Base-by-base conservation (phyloP, 805 yeast species). In the Candida endomychidarum region DNA sequence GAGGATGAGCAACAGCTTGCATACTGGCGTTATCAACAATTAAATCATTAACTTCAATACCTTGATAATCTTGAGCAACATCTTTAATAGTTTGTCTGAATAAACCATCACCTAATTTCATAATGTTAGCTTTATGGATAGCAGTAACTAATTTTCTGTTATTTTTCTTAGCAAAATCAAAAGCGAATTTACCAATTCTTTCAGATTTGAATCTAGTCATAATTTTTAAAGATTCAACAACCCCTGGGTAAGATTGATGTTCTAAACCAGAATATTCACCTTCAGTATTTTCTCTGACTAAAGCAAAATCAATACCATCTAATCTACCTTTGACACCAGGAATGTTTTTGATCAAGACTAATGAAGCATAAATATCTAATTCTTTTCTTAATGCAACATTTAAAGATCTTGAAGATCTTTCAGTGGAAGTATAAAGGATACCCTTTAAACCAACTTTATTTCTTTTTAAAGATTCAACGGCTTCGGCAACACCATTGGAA, bases 1-100 rank as follows among this genome's bases (percentile, higher is more conserved):
- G 96, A 54, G 98, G 98, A 70, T 84, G 78, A 44, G 98, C 90
- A 49, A 91, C 99, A 45, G 97, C 96, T 76, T 91, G 98, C 99
- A 91, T 93, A 47, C 97, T 88, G 47, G 98, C 97, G 65, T 91
- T 91, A 72, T 91, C 99, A 56, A 91, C 98, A 71, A 91, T 93
- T 80, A 93, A 86, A 69, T 90, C 96, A 67, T 81, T 83, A 54
- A 83, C 87, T 47, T 75, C 77, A 51, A 91, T 78, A 45, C 82
- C 83, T 51, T 95, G 95, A 72, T 86, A 86, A 68, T 85, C 91
- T 56, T 80, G 81, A 50, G 79, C 84, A 52, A 93, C 81, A 54
- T 83, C 84, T 67, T 88, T 82, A 56, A 91, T 86, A 52, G 96
- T 89, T 68, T 83, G 79, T 78, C 96, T 87, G 81, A 93, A 91